Evolutionary conservation across 2,329 filamentous ascomycete species (phyloP).

Genomic region (Fusarium sp.): DNA sequence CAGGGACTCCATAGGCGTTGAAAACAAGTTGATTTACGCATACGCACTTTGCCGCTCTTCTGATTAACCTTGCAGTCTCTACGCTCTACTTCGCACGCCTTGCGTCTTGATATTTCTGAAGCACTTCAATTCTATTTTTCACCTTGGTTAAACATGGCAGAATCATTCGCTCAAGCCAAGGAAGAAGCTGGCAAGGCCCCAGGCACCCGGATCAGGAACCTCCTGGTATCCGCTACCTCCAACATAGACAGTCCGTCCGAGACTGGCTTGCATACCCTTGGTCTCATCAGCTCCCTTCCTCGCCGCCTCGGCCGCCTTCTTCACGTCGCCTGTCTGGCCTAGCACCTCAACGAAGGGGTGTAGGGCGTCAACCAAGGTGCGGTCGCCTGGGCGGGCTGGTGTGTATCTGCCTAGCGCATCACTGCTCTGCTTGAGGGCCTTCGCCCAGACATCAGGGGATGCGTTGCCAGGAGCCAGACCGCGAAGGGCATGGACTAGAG

Average conservation of each 20-base stretch:
- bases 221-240: conserved; percentile 59
- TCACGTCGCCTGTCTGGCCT: conserved; percentile 71
- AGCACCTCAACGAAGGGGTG: conserved; percentile 87
- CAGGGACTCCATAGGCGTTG: conserved; percentile 54
- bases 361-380: conserved; percentile 90
- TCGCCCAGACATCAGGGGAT: conserved; percentile 62
- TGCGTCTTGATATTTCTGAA: neutral
- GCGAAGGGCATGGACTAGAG: conserved; percentile 75
- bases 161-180: conserved; percentile 69
- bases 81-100: neutral
- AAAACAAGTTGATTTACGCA: conserved; percentile 47
- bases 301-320: conserved; percentile 80
- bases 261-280: conserved; percentile 90
- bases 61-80: conserved; percentile 9
- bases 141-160: conserved; percentile 31
- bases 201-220: conserved; percentile 75
- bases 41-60: conserved; percentile 13
- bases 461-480: conserved; percentile 55
- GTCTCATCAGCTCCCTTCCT: conserved; percentile 83
- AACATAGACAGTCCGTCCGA: conserved; percentile 69
- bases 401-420: conserved; percentile 84
- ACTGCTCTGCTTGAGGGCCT: conserved; percentile 78
- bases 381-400: conserved; percentile 87
- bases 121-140: neutral
- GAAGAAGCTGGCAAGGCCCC: conserved; percentile 83